Conservation (phyloP, 2,329 filamentous ascomycete genomes). For the Botrytis medusae region DNA sequence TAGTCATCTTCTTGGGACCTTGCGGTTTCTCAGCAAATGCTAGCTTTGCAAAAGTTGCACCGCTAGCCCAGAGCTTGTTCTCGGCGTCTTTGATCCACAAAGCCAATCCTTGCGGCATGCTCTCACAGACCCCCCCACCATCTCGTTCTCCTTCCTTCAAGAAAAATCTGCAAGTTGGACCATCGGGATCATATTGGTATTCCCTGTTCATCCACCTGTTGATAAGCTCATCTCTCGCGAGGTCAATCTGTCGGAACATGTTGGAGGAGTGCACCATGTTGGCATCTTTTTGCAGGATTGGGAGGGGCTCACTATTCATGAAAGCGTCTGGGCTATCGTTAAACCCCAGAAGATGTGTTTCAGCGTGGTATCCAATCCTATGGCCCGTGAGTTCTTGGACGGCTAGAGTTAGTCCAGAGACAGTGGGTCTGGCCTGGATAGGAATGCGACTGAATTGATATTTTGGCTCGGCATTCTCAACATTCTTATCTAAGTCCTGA, state of each 20-base stretch:
- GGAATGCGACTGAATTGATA: not conserved
- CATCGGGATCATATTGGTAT: not conserved
- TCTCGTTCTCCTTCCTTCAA: not conserved
- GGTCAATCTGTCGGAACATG: not conserved
- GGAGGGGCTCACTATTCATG: not conserved
- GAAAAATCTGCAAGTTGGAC: not conserved
- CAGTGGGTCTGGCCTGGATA: not conserved
- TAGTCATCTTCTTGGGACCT: not conserved
- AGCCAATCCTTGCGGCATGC: not conserved
- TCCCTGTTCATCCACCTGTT: not conserved
- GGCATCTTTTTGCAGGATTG: not conserved
- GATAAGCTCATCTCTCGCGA: not conserved
- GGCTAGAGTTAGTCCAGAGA: not conserved
- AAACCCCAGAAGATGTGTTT: not conserved
- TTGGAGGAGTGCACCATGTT: not conserved
- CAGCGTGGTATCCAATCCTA: not conserved
- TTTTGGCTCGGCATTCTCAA: not conserved
- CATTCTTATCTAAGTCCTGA: not conserved
- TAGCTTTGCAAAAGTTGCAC: not conserved
- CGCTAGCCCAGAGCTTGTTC: not conserved
- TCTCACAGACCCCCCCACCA: not conserved
- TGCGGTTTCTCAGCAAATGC: not conserved
- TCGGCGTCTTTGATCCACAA: not conserved
- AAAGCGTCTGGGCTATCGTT: not conserved
- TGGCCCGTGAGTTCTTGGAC: not conserved